These are phyloP conservation scores for Cryphonectria nitschkei DNA, from an alignment of 2,329 filamentous ascomycete genomes.

Conservation along the genomic window DNA sequence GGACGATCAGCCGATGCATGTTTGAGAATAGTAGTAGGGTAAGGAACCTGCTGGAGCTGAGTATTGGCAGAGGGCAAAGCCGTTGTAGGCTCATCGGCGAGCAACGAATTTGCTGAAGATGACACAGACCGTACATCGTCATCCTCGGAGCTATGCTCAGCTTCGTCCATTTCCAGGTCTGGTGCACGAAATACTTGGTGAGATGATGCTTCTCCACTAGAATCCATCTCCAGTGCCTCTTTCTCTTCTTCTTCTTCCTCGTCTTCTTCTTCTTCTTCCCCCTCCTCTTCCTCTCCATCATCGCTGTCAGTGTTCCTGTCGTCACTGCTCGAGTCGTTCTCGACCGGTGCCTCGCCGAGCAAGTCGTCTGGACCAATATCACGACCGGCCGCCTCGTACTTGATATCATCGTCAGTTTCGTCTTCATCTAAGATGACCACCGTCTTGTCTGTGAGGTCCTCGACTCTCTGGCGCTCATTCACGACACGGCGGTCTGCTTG, in stretches of 20 bases:
- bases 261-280: too few relatives aligned
- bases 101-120: slow-evolving; percentile 10
- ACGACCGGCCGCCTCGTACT: slow-evolving; percentile 21
- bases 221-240: not conserved
- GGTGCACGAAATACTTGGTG: slow-evolving; percentile 24
- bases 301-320: slow-evolving; percentile 1
- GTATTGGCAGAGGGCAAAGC: slow-evolving; percentile 16
- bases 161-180: slow-evolving; percentile 11
- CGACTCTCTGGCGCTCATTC: not conserved
- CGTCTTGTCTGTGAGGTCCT: not conserved
- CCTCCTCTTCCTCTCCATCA: not conserved
- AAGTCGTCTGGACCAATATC: not conserved
- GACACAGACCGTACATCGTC: slow-evolving; percentile 10
- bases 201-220: not conserved
- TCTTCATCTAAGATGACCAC: not conserved
- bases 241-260: not conserved
- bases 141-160: slow-evolving; percentile 11
- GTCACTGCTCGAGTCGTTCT: slow-evolving; percentile 18
- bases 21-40: slow-evolving; percentile 15
- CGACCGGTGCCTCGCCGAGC: slow-evolving; percentile 1
- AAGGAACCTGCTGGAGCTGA: slow-evolving; percentile 12
- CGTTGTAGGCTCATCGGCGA: slow-evolving; percentile 14
- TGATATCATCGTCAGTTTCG: slow-evolving; percentile 22
- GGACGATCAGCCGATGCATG: slow-evolving; percentile 8
- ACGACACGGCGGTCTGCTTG: not conserved